These are phyloP conservation scores for Akanthomyces muscarius DNA, from an alignment of 2,329 filamentous ascomycete genomes.

Conservation along the genomic window DNA sequence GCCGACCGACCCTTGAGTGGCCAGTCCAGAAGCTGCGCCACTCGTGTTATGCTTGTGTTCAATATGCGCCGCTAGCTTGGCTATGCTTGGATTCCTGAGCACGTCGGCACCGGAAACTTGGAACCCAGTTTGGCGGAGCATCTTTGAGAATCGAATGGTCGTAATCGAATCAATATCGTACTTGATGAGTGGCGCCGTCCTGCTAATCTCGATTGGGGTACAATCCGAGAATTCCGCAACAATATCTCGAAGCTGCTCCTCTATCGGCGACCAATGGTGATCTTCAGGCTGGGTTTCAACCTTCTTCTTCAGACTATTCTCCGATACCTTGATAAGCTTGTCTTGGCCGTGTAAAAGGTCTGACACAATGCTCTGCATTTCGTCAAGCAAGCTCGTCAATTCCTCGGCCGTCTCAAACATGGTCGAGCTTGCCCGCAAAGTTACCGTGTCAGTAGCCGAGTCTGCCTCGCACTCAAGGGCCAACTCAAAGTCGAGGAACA, in stretches of 20 bases:
- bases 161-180: constrained; percentile 32
- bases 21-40: neutral
- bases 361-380: neutral
- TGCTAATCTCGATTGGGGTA: constrained; percentile 23
- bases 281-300: neutral
- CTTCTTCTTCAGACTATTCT: neutral
- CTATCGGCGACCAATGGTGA: neutral
- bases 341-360: neutral
- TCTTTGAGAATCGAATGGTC: constrained; percentile 30
- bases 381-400: neutral
- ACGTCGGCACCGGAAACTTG: constrained; percentile 32
- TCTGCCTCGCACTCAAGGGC: neutral
- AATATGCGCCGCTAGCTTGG: constrained; percentile 20
- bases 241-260: neutral
- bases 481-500: constrained; percentile 3
- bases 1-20: neutral
- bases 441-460: neutral
- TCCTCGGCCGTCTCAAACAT: neutral
- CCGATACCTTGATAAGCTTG: neutral
- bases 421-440: neutral
- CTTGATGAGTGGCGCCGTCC: constrained; percentile 30
- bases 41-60: neutral
- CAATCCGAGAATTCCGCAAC: neutral
- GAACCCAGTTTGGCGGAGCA: constrained; percentile 27
- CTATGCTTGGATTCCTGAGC: constrained; percentile 31